These are phyloP conservation scores for Capsicum rhomboideum DNA, from an alignment of 257 asterid species.

Conservation along the genomic window DNA sequence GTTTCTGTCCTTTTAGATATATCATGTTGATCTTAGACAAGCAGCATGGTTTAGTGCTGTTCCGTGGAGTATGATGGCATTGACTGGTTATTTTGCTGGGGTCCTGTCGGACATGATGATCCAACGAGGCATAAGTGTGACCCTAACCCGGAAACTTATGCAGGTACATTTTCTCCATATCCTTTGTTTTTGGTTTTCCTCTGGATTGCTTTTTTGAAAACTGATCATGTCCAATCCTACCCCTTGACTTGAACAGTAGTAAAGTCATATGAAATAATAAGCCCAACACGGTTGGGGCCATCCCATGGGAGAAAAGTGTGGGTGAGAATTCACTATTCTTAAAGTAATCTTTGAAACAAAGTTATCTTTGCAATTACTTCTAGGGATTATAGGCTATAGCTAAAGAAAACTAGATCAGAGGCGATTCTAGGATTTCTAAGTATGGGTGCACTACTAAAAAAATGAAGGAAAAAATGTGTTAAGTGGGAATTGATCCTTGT, in stretches of 20 bases:
- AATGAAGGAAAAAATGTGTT: too few species aligned
- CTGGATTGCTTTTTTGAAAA: background rate
- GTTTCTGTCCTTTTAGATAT: slow-evolving; percentile 49
- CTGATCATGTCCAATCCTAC: background rate
- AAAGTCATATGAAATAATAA: background rate
- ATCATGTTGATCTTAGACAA: slow-evolving; percentile 83
- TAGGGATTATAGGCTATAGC: background rate
- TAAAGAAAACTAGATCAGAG: background rate
- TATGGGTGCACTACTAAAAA: too few species aligned
- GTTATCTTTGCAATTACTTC: background rate
- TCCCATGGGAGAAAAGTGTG: background rate
- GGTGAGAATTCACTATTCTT: background rate
- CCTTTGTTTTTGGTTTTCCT: background rate
- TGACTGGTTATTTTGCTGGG: slow-evolving; percentile 84
- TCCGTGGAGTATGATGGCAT: slow-evolving; percentile 98
- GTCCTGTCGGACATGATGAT: slow-evolving; percentile 79
- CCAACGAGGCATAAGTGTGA: slow-evolving; percentile 63
- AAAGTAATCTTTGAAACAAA: background rate
- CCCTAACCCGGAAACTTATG: slow-evolving; percentile 91
- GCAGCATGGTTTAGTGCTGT: slow-evolving; percentile 99
- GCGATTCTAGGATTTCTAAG: too few species aligned
- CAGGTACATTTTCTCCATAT: slow-evolving; percentile 40
- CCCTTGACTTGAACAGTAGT: background rate
- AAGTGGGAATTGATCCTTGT: too few species aligned
- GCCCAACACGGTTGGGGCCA: background rate